A percentile compares a stretch with the other conserved stretches of the same genome.
phyloP scores from a whole-genome alignment of 1,284 basidiomycete genomes.

The Sporisorium exsertum region DNA sequence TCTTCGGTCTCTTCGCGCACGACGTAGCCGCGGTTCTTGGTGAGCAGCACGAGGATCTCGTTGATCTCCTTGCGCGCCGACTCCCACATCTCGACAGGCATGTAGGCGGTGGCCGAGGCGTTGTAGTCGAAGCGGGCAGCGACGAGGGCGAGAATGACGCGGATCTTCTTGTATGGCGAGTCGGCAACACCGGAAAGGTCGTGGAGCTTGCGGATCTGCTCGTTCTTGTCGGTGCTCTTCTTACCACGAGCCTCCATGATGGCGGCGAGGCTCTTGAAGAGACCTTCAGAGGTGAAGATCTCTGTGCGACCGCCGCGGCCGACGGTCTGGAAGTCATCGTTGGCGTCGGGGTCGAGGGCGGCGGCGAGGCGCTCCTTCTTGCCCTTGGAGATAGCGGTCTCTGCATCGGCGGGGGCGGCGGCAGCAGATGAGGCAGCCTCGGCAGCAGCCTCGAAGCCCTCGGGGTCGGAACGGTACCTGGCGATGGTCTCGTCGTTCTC shows the following conservation, averaged over 20 bases:
- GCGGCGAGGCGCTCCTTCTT: conserved; percentile 71
- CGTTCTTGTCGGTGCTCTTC: conserved; percentile 95
- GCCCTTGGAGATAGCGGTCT: conserved; percentile 71
- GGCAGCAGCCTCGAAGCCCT: conserved; percentile 78
- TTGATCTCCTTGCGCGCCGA: conserved; percentile 89
- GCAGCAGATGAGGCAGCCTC: conserved; percentile 71
- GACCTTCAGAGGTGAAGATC: conserved; percentile 85
- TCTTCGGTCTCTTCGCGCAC: conserved; percentile 86
- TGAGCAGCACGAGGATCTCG: conserved; percentile 83
- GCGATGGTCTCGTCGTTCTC: conserved; percentile 87
- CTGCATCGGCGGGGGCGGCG: conserved; percentile 72
- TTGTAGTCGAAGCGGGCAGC: conserved; percentile 98
- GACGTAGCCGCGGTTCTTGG: conserved; percentile 79
- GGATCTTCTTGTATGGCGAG: conserved; percentile 87
- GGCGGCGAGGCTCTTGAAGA: conserved; percentile 91
- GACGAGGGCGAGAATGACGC: conserved; percentile 91
- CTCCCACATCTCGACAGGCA: conserved; percentile 93
- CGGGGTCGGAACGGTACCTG: conserved; percentile 81
- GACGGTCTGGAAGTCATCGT: conserved; percentile 88
- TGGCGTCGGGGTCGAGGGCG: conserved; percentile 70
- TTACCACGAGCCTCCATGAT: conserved; percentile 95
- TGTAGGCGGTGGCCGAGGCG: conserved; percentile 83
- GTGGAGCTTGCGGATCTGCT: conserved; percentile 91
- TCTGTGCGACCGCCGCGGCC: conserved; percentile 88
- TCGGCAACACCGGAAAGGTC: conserved; percentile 87